Percentiles rank a stretch among this genome's conserved stretches.
Conservation (phyloP, 2,329 filamentous ascomycete species). For the Xylaria arbuscula region DNA sequence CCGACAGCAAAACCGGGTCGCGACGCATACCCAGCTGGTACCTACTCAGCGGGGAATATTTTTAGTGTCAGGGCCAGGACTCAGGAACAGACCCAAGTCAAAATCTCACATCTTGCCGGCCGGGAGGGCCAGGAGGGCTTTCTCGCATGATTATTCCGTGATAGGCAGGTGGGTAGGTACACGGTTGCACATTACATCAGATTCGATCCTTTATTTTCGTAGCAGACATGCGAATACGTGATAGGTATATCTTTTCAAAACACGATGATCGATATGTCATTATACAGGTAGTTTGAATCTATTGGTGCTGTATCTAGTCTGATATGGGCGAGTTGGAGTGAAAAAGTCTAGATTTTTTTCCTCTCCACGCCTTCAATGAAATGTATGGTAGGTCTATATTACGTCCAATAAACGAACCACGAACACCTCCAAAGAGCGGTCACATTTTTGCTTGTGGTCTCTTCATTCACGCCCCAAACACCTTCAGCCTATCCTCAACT, state of each 20-base stretch:
- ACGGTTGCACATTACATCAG: neutral
- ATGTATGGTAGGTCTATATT: neutral
- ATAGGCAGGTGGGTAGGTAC: neutral
- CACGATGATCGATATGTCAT: neutral
- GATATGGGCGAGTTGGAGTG: neutral
- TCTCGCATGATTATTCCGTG: neutral
- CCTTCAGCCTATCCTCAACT: conserved; percentile 25
- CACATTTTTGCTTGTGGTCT: neutral
- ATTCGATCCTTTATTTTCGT: neutral
- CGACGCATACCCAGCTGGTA: no score
- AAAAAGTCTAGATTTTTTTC: neutral
- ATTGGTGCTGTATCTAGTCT: neutral
- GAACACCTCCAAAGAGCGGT: neutral
- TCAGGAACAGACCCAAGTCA: neutral
- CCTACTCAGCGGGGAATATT: neutral
- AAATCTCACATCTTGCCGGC: neutral
- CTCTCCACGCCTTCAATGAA: neutral
- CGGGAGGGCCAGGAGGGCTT: neutral
- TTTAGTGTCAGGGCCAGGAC: conserved; percentile 4
- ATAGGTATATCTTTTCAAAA: neutral
- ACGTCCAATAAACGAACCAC: neutral
- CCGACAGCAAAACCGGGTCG: neutral
- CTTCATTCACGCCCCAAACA: conserved; percentile 18
- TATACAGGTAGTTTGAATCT: neutral
- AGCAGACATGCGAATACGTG: neutral